Evolutionary conservation across 495 filamentous ascomycete species (phyloP).

Genomic region (Aspergillus heteromorphus): DNA sequence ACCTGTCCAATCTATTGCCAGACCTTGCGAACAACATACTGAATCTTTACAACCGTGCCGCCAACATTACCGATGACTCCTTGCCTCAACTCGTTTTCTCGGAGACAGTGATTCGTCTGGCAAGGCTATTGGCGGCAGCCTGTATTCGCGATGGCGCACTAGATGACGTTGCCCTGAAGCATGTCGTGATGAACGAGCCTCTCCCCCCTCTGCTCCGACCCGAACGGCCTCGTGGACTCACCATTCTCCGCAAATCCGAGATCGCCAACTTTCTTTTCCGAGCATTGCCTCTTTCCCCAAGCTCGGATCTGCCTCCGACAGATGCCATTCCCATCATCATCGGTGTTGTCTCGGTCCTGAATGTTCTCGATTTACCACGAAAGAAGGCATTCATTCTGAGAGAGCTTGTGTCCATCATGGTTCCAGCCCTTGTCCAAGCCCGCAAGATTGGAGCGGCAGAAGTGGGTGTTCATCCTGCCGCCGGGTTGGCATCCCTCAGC

Average conservation of each 20-base stretch:
- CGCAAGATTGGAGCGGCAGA: conserved; percentile 89
- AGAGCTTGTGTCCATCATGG: conserved; percentile 76
- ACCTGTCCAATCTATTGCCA: conserved; percentile 58
- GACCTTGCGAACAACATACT: conserved; percentile 79
- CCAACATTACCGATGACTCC: conserved; percentile 71
- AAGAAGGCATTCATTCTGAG: conserved; percentile 84
- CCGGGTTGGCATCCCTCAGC: conserved; percentile 64
- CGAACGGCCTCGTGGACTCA: conserved; percentile 40
- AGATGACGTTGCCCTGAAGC: conserved; percentile 58
- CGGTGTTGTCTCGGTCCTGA: conserved; percentile 78
- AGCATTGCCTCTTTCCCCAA: conserved; percentile 58
- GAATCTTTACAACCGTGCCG: conserved; percentile 71
- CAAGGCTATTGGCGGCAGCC: conserved; percentile 65
- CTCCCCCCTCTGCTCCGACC: conserved; percentile 30
- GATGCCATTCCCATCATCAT: conserved; percentile 75
- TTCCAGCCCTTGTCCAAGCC: conserved; percentile 84
- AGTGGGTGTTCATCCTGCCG: conserved; percentile 89
- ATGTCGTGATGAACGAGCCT: conserved; percentile 58
- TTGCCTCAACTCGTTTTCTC: conserved; percentile 76
- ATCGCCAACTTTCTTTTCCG: conserved; percentile 66
- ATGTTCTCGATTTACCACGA: conserved; percentile 66
- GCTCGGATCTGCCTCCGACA: conserved; percentile 56
- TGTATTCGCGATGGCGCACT: conserved; percentile 65
- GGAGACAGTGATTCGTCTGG: conserved; percentile 75
- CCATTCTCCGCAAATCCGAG: conserved; percentile 50